Conservation (phyloP, 495 filamentous ascomycete species). For the Neurospora sublineolata region DNA sequence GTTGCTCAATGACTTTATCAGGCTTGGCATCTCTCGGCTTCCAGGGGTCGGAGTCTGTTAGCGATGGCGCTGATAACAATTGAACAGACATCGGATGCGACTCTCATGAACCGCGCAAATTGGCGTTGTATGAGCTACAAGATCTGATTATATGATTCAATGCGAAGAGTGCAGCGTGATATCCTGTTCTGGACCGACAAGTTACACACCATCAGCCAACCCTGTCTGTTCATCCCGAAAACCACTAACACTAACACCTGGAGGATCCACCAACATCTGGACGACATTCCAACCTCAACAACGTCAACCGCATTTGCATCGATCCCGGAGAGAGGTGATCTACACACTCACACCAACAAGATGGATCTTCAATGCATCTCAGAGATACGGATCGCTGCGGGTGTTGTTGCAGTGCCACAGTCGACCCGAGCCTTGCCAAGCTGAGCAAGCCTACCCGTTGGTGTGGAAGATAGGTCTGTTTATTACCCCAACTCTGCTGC, state of each 20-base stretch:
- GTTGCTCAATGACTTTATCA: neutral
- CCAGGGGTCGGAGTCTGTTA: conserved; percentile 1
- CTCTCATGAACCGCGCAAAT: neutral
- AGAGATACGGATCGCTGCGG: neutral
- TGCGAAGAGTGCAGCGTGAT: neutral
- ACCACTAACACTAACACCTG: neutral
- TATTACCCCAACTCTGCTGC: too few relatives aligned
- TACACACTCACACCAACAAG: neutral
- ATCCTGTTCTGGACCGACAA: neutral
- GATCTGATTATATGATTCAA: neutral
- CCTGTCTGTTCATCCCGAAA: neutral
- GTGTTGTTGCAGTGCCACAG: neutral
- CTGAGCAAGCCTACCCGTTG: neutral
- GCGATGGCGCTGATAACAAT: neutral
- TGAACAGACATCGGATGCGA: neutral
- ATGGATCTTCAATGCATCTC: neutral
- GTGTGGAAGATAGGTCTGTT: too few relatives aligned
- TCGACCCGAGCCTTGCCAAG: neutral
- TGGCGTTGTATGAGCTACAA: neutral
- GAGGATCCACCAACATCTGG: neutral
- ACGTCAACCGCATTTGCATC: neutral
- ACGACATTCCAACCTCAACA: neutral
- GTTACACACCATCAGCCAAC: neutral
- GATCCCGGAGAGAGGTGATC: neutral
- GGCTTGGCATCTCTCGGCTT: neutral